Conservation (phyloP, 1,284 basidiomycete genomes). For the Boletus smithii region DNA sequence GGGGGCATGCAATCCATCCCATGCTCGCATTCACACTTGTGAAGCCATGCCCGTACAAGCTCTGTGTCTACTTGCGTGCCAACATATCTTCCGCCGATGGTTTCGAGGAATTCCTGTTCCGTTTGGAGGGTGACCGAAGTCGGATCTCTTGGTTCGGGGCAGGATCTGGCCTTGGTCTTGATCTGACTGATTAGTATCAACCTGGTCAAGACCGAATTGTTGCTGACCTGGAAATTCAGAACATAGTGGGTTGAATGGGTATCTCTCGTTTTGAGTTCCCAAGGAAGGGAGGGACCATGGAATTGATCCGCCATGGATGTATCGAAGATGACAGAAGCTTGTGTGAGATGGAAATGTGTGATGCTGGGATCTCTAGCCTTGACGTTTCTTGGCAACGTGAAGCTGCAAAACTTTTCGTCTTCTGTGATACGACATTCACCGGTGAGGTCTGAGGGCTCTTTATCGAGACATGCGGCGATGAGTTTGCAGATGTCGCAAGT, state of each 20-base stretch:
- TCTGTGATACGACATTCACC: constrained; percentile 10
- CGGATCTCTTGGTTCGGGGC: neutral
- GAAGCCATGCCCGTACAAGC: constrained; percentile 19
- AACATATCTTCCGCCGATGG: constrained; percentile 18
- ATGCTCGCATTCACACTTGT: constrained; percentile 16
- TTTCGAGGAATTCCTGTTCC: constrained; percentile 12
- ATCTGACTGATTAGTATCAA: constrained; percentile 1
- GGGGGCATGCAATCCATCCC: constrained; percentile 9
- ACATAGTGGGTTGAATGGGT: neutral
- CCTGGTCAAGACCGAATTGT: neutral
- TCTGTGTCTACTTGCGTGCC: constrained; percentile 1
- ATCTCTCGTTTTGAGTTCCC: constrained; percentile 5
- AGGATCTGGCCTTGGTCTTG: constrained; percentile 11
- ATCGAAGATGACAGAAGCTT: constrained; percentile 11
- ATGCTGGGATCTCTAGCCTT: constrained; percentile 6
- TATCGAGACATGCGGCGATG: constrained; percentile 14
- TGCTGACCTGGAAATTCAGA: constrained; percentile 16
- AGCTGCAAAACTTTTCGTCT: constrained; percentile 7
- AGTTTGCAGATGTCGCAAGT: constrained; percentile 16
- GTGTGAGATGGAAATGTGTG: constrained; percentile 20
- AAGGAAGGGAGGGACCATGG: constrained; percentile 13
- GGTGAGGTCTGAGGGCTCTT: constrained; percentile 11
- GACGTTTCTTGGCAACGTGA: constrained; percentile 10
- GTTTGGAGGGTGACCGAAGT: neutral
- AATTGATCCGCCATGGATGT: neutral